A percentile compares a stretch with the other conserved stretches of the same genome.
Conservation (phyloP, 192 early-diverging fungal genomes). For the Kickxella alabastrina region DNA sequence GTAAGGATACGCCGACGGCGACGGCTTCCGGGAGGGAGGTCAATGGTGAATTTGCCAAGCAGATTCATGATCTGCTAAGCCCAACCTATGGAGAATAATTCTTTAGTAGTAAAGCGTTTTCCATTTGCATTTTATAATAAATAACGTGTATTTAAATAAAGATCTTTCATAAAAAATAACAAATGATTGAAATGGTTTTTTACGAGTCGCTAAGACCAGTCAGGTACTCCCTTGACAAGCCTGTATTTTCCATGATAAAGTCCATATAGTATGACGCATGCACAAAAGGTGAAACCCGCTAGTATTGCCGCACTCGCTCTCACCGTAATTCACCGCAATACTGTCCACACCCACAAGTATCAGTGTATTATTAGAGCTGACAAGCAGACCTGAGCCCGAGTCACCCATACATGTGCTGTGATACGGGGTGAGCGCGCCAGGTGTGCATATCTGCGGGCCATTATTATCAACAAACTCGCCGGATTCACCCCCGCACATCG, state of each 20-base stretch:
- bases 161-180: too few species aligned
- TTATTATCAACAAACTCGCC: conserved; percentile 13
- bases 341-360: conserved; percentile 6
- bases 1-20: background rate
- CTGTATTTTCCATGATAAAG: conserved; percentile 10
- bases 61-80: conserved; percentile 29
- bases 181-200: background rate
- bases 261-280: conserved; percentile 10
- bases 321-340: conserved; percentile 3
- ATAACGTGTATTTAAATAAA: background rate
- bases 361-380: background rate
- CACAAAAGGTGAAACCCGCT: conserved; percentile 3
- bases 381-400: conserved; percentile 5
- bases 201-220: background rate
- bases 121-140: background rate
- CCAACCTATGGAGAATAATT: conserved; percentile 32
- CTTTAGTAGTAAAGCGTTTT: too few species aligned
- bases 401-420: conserved; percentile 13
- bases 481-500: conserved; percentile 7
- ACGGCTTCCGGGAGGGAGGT: conserved; percentile 7
- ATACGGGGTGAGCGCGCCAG: conserved; percentile 9
- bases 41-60: conserved; percentile 44
- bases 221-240: conserved; percentile 2
- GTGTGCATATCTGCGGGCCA: conserved; percentile 33
- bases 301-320: conserved; percentile 5